Base-by-base conservation (phyloP, 2,329 filamentous ascomycete genomes). In the Cladobotryum mycophilum region DNA sequence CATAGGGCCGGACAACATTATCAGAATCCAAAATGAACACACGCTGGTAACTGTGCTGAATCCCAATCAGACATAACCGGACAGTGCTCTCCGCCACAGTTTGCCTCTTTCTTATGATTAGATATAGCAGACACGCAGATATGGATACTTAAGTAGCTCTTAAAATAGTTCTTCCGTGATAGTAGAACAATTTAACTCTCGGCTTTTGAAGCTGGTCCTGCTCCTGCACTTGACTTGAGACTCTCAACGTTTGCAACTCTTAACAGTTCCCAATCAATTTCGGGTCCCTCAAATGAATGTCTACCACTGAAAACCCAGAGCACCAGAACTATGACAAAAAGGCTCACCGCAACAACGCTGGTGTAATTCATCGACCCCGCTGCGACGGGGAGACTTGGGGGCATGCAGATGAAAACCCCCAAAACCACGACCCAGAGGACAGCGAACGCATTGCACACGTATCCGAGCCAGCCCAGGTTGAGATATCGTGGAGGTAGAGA, bases 401-500 rank as follows among this genome's bases (percentile, higher is more conserved):
- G 59, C 7, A 61, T 55, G 2, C 59, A 61, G 12, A 56, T 58
- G 14, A 60, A 13, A 0, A 60, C 49, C 5, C 59, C 53, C 2
- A 61, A 53, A 14, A 56, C 58, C 2, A 58, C 25, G 4, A 58
- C 53, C 53, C 59, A 61, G 1, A 49, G 36, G 1, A 60, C 56
- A 0, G 59, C 55, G 4, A 57, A 49, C 0, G 49, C 54, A 40
- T 65, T 65, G 22, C 65, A 41, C 4, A 50, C 20, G 2, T 47
- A 45, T 1, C 63, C 63, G 6, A 47, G 63, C n/a, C 25, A 57
- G 0, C 61, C 63, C 0, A 65, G 48, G 12, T 47, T 55, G 6
- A 65, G 63, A 11, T 55, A 60, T 4, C 63, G 49, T 3, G 48
- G 20, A 3, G 61, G 63, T 0, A 65, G 45, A 3, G 64, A 56